Percentiles rank a stretch among this genome's conserved stretches.
phyloP scores from a whole-genome alignment of 805 yeast species.

The Pichia paraexigua region DNA sequence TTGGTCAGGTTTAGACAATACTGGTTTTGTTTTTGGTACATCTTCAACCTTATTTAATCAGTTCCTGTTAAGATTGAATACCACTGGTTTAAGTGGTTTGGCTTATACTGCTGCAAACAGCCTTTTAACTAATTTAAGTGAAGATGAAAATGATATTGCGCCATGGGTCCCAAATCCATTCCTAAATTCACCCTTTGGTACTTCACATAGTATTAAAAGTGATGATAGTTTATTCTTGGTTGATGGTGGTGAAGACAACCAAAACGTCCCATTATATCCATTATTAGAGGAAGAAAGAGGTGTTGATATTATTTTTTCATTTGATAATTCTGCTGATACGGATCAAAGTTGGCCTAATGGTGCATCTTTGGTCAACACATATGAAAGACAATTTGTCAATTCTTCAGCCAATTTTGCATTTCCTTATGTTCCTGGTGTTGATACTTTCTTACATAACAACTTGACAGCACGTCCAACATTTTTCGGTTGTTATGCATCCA shows the following conservation, averaged over 20 bases:
- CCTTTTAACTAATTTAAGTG: slow-evolving; percentile 35
- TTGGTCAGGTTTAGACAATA: slow-evolving; percentile 66
- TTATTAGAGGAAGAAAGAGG: slow-evolving; percentile 52
- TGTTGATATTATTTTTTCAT: slow-evolving; percentile 59
- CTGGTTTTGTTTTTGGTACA: slow-evolving; percentile 76
- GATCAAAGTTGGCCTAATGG: slow-evolving; percentile 60
- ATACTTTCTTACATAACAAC: slow-evolving; percentile 50
- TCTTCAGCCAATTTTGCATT: slow-evolving; percentile 55
- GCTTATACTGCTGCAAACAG: slow-evolving; percentile 37
- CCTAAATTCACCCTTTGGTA: slow-evolving; percentile 34
- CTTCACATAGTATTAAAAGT: slow-evolving; percentile 30
- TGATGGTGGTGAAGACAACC: slow-evolving; percentile 76
- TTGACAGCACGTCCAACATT: slow-evolving; percentile 66
- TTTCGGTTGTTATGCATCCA: slow-evolving; percentile 71
- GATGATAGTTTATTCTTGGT: slow-evolving; percentile 45
- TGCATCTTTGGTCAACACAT: slow-evolving; percentile 46
- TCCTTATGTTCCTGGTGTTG: slow-evolving; percentile 72
- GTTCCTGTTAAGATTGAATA: slow-evolving; percentile 48
- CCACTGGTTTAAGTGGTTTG: slow-evolving; percentile 41
- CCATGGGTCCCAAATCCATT: slow-evolving; percentile 68
- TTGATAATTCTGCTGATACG: slow-evolving; percentile 62
- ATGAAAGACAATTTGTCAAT: slow-evolving; percentile 45
- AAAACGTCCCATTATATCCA: slow-evolving; percentile 63
- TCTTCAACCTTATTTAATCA: slow-evolving; percentile 76
- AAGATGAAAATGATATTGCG: slow-evolving; percentile 60